Base-by-base conservation (phyloP, 805 yeast genomes). In the Metschnikowia sp. region DNA sequence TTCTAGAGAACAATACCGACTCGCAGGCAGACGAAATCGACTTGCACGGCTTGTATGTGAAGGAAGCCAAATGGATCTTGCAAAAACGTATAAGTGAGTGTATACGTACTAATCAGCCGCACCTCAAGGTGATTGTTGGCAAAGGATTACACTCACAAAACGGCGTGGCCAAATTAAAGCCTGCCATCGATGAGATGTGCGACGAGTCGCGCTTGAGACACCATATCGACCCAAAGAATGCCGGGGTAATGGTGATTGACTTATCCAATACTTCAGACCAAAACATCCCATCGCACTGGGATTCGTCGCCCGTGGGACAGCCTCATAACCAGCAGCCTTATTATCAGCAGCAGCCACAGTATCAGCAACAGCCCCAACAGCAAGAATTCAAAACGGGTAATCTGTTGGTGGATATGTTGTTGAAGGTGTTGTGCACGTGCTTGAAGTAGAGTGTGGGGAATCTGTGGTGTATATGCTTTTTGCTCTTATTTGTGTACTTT, bases 11-110 rank as follows among this genome's bases (percentile, higher is more conserved):
- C 65, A 92, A 92, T 61, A 79, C 88, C 35, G 97, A 91, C 60
- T 83, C 92, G n/a, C 83, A 78, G 31, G 75, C 76, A 22, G 85
- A 88, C 64, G 98, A 92, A 66, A 89, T 92, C 52, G 98, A 92
- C 68, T 74, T 92, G 44, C 99, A 92, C 65, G 99, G 99, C 0
- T 70, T 92, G 30, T 91, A 76, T 57, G 95, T 92, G 15, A 85
- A 83, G 62, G 99, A 92, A 68, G 97, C 97, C 8, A 80, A 81
- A 51, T 85, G 81, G 61, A 80, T 86, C 42, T 72, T 92, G 54
- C 87, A 84, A 56, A 81, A 78, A 50, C 76, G 98, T 48, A 77
- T 92, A 41, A 75, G 76, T n/a, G 82, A 81, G 28, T 88, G 83
- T 45, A 74, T 81, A 12, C 70, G 80, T 22, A 68, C 76, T 31